Conservation (phyloP, 805 yeast genomes). For the Dipodascus albidus region DNA sequence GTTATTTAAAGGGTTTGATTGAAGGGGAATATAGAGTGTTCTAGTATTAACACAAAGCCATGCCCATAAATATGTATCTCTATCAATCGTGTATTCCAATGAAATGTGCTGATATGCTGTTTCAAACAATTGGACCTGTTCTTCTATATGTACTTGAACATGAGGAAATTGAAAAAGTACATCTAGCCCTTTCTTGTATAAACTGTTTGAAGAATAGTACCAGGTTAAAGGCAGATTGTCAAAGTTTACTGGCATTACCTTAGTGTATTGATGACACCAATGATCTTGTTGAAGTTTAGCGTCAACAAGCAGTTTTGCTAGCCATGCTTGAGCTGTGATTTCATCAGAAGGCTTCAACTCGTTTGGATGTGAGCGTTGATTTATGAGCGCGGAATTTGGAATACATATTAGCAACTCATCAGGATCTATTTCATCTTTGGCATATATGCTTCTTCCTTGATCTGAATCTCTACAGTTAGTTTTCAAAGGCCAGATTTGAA, state of each 20-base stretch:
- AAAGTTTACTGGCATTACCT: neutral
- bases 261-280: neutral
- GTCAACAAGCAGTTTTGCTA: neutral
- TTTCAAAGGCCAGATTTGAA: too few relatives aligned
- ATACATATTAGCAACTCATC: neutral
- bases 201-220: neutral
- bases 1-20: slow-evolving; percentile 49
- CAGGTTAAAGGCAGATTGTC: neutral
- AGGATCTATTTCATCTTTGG: neutral
- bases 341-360: neutral
- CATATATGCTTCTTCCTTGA: neutral
- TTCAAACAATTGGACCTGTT: slow-evolving; percentile 24
- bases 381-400: neutral
- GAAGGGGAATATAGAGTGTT: slow-evolving; percentile 54
- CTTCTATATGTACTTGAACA: slow-evolving; percentile 10
- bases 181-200: neutral
- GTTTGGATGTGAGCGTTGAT: neutral
- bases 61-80: slow-evolving; percentile 41
- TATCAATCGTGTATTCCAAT: neutral
- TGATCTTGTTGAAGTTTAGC: neutral
- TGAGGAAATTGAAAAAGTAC: neutral
- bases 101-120: slow-evolving; percentile 30
- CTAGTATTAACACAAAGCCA: slow-evolving; percentile 90
- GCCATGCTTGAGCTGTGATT: neutral
- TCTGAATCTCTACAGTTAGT: too few relatives aligned